Conservation (phyloP, 2,329 filamentous ascomycete genomes). For the Fusarium transvaalense region DNA sequence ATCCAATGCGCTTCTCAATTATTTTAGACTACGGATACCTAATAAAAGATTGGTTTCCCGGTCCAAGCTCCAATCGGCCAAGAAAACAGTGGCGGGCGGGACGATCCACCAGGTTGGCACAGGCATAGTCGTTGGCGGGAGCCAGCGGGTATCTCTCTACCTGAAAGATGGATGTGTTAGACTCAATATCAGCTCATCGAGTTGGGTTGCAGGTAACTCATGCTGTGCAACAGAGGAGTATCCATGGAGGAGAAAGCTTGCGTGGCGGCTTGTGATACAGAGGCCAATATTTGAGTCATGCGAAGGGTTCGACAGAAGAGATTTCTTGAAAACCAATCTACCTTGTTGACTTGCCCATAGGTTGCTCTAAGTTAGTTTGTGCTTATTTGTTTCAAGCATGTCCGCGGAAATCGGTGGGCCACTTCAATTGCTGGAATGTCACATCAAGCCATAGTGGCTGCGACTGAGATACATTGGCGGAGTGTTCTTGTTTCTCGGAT, state of each 20-base stretch:
- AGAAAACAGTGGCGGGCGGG: slow-evolving; percentile 29
- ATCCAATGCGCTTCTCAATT: slow-evolving; percentile 24
- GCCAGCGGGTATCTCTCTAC: slow-evolving; percentile 33
- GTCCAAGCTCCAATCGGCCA: slow-evolving; percentile 41
- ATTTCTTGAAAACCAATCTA: background rate
- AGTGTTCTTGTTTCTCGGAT: slow-evolving; percentile 25
- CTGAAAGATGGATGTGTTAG: slow-evolving; percentile 35
- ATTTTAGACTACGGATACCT: slow-evolving; percentile 22
- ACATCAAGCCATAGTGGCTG: slow-evolving; percentile 32
- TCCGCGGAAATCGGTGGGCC: slow-evolving; percentile 21
- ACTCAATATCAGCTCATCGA: slow-evolving; percentile 46
- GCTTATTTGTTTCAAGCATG: slow-evolving; percentile 33
- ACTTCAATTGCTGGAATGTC: slow-evolving; percentile 40
- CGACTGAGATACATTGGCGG: background rate
- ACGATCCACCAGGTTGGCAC: slow-evolving; percentile 45
- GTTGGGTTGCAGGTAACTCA: slow-evolving; percentile 44
- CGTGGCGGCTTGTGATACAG: slow-evolving; percentile 9
- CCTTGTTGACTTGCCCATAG: background rate
- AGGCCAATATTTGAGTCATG: slow-evolving; percentile 5
- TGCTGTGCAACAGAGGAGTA: slow-evolving; percentile 39
- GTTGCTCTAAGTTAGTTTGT: slow-evolving; percentile 2
- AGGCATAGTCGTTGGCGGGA: slow-evolving; percentile 39
- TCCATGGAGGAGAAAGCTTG: background rate
- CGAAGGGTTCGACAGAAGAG: background rate
- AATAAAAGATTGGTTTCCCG: slow-evolving; percentile 34